phyloP scores from a whole-genome alignment of 169 alveolate genomes.

The Cryptosporidium sp. region DNA sequence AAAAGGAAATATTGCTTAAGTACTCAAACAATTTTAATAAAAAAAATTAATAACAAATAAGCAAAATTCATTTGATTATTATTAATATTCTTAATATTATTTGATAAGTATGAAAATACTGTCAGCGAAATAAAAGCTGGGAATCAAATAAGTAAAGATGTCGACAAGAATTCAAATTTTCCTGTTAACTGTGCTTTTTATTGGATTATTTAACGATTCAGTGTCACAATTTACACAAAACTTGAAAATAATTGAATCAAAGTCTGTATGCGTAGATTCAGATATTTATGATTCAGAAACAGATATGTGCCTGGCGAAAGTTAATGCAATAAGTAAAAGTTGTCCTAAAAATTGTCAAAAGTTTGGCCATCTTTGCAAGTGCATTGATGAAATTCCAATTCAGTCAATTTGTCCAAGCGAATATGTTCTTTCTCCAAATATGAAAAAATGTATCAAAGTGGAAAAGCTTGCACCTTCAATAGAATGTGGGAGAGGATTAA shows the following conservation, averaged over 20 bases:
- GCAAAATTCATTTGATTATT: not conserved
- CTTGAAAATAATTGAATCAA: slow-evolving; percentile 25
- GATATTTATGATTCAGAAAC: slow-evolving; percentile 69
- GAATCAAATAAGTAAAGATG: not conserved
- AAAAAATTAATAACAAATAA: too few relatives aligned
- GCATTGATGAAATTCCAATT: slow-evolving; percentile 64
- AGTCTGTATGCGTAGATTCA: slow-evolving; percentile 42
- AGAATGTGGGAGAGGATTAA: slow-evolving; percentile 72
- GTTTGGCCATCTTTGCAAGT: slow-evolving; percentile 47
- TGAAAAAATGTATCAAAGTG: slow-evolving; percentile 7
- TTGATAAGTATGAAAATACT: not conserved
- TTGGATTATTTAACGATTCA: slow-evolving; percentile 5
- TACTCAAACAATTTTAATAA: too few relatives aligned
- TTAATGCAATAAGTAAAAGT: slow-evolving; percentile 34
- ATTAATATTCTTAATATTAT: too few relatives aligned
- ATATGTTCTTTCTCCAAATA: slow-evolving; percentile 18
- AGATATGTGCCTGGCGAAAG: slow-evolving; percentile 51
- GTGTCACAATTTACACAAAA: slow-evolving; percentile 11
- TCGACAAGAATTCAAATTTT: not conserved
- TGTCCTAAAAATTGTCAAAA: slow-evolving; percentile 68
- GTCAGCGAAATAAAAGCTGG: not conserved
- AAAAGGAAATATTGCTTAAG: not conserved
- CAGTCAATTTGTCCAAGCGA: slow-evolving; percentile 70
- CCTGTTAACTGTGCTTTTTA: not conserved
- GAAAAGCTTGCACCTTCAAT: slow-evolving; percentile 54